A percentile compares a stretch with the other conserved stretches of the same genome.
Evolutionary conservation across 768 basidiomycete species (phyloP).

Genomic region (Tremella yokohamensis): DNA sequence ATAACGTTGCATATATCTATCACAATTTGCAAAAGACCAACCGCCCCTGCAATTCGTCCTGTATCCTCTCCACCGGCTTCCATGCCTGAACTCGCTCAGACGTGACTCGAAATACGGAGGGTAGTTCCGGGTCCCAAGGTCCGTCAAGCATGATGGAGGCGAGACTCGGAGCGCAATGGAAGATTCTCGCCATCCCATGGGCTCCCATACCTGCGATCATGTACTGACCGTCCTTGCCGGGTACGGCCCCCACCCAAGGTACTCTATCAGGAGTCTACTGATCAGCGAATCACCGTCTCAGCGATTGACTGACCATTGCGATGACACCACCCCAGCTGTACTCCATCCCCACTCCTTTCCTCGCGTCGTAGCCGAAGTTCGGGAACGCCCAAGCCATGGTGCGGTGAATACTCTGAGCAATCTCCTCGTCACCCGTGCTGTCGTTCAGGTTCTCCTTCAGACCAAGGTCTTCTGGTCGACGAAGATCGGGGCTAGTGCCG

Average conservation of each 20-base stretch:
- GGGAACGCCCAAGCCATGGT: too few species aligned
- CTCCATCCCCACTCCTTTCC: slow-evolving; percentile 26
- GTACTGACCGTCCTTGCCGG: slow-evolving; percentile 36
- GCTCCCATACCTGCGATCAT: slow-evolving; percentile 34
- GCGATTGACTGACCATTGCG: slow-evolving; percentile 35
- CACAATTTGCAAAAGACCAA: too few species aligned
- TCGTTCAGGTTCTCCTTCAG: too few species aligned
- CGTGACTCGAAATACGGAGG: slow-evolving; percentile 25
- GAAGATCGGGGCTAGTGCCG: too few species aligned
- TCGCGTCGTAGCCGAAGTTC: too few species aligned
- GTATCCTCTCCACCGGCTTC: too few species aligned
- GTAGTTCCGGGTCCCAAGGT: slow-evolving; percentile 33
- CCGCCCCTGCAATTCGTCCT: too few species aligned
- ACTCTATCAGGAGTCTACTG: slow-evolving; percentile 37
- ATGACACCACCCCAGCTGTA: slow-evolving; percentile 45
- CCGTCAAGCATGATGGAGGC: slow-evolving; percentile 28
- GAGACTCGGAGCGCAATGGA: slow-evolving; percentile 39
- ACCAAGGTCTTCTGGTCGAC: too few species aligned
- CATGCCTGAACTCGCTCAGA: slow-evolving; percentile 22
- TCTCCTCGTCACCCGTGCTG: too few species aligned
- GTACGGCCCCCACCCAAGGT: slow-evolving; percentile 37
- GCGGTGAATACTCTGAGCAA: too few species aligned
- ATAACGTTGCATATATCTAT: too few species aligned
- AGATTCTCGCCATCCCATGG: slow-evolving; percentile 34
- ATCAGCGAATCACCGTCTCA: neutral